These are phyloP conservation scores for Didymella sp. DNA, from an alignment of 2,329 filamentous ascomycete species.

Conservation along the genomic window DNA sequence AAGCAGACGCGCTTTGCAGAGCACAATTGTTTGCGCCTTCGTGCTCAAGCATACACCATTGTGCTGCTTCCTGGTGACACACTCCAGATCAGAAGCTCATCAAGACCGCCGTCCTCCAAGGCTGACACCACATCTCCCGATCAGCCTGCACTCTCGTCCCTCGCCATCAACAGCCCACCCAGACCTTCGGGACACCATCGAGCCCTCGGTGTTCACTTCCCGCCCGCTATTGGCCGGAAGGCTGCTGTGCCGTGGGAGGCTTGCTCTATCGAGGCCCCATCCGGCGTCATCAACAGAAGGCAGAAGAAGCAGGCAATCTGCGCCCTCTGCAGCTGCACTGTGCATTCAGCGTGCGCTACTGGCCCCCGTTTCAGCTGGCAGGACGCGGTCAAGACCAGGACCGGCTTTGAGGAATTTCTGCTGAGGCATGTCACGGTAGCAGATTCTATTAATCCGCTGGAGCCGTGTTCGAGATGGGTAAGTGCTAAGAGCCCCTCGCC, in stretches of 20 bases:
- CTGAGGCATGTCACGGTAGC: conserved; percentile 33
- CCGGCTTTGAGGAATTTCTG: conserved; percentile 33
- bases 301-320: conserved; percentile 42
- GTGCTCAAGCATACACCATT: background rate
- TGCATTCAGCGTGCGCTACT: conserved; percentile 38
- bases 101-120: conserved; percentile 3
- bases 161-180: conserved; percentile 26
- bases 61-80: background rate
- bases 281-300: conserved; percentile 44
- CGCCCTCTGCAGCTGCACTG: conserved; percentile 37
- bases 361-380: conserved; percentile 38
- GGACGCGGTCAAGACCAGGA: conserved; percentile 32
- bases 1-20: background rate
- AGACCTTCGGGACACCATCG: conserved; percentile 32
- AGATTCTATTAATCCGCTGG: conserved; percentile 32
- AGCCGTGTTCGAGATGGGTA: conserved; percentile 38
- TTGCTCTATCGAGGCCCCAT: conserved; percentile 38
- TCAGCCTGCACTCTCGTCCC: conserved; percentile 20
- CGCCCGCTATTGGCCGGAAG: conserved; percentile 36
- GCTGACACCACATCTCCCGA: conserved; percentile 18
- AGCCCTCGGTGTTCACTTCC: conserved; percentile 32
- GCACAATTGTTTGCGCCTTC: background rate
- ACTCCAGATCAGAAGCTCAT: background rate
- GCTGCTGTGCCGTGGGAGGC: conserved; percentile 38
- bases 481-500: conserved; percentile 31